phyloP scores from a whole-genome alignment of 768 basidiomycete species.

The Trametes villosa region DNA sequence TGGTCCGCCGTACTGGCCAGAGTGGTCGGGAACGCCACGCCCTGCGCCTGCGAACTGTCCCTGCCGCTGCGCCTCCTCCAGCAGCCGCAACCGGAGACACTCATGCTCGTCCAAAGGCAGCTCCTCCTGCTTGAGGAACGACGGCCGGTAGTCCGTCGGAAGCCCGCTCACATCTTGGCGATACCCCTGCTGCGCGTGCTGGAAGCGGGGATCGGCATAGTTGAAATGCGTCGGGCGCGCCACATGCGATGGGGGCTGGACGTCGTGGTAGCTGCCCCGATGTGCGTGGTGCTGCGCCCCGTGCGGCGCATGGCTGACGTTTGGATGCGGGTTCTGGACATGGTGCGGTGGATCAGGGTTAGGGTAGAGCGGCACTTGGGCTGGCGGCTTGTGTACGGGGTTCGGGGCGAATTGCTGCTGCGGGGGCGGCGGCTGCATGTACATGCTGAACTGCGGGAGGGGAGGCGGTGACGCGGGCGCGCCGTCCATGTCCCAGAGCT shows the following conservation, averaged over 20 bases:
- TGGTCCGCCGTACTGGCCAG: background rate
- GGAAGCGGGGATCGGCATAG: no score
- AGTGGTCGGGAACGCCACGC: background rate
- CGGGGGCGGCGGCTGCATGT: conserved; percentile 7
- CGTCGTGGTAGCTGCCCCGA: no score
- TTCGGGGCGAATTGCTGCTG: conserved; percentile 2
- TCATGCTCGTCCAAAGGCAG: conserved; percentile 10
- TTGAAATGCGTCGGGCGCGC: no score
- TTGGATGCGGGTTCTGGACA: background rate
- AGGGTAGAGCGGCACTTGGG: background rate
- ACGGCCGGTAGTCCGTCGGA: conserved; percentile 13
- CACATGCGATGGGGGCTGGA: no score
- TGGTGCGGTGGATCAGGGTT: background rate
- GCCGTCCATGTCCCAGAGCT: conserved; percentile 24
- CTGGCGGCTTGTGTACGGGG: conserved; percentile 10
- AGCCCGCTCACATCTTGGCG: background rate
- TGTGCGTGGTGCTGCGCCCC: conserved; percentile 3
- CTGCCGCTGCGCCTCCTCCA: conserved; percentile 19
- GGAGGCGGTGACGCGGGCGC: conserved; percentile 24
- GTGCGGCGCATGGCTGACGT: background rate
- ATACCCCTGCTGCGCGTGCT: background rate
- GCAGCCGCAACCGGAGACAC: conserved; percentile 21
- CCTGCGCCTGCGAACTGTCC: background rate
- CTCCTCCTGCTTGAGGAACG: conserved; percentile 16
- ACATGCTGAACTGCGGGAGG: conserved; percentile 15